These are phyloP conservation scores for Ophiocordyceps sinensis DNA, from an alignment of 2,329 filamentous ascomycete species.

Conservation along the genomic window DNA sequence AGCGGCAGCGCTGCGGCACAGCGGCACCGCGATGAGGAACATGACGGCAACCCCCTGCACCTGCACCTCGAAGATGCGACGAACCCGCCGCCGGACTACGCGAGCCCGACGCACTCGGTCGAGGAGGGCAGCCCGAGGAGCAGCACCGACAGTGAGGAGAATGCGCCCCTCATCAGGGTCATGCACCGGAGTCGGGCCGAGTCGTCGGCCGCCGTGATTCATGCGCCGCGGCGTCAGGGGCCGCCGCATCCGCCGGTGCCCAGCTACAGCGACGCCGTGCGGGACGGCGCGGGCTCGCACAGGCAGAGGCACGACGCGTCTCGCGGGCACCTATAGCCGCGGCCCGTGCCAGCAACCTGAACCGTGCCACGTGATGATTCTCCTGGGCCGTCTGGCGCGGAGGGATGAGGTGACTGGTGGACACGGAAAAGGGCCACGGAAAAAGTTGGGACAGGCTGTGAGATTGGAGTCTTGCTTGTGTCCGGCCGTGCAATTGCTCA, in stretches of 20 bases:
- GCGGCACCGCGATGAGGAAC: constrained; percentile 10
- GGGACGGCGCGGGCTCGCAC: constrained; percentile 26
- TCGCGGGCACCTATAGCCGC: background rate
- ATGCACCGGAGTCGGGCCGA: constrained; percentile 35
- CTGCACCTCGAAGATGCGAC: constrained; percentile 37
- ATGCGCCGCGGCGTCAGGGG: constrained; percentile 1
- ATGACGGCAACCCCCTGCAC: constrained; percentile 23
- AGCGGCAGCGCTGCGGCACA: constrained; percentile 12
- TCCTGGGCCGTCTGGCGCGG: too few species aligned
- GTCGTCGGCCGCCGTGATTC: constrained; percentile 21
- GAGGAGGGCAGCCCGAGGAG: constrained; percentile 37
- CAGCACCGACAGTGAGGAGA: constrained; percentile 44
- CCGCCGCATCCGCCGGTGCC: constrained; percentile 52
- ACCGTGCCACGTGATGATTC: background rate
- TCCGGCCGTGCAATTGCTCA: too few species aligned
- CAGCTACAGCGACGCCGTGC: constrained; percentile 65
- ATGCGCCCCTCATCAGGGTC: constrained; percentile 35
- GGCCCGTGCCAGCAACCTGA: background rate
- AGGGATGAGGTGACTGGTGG: too few species aligned
- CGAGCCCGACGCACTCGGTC: constrained; percentile 49
- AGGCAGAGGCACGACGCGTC: constrained; percentile 4
- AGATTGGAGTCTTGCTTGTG: too few species aligned
- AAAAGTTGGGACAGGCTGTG: too few species aligned
- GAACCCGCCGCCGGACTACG: constrained; percentile 57
- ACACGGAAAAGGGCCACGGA: too few species aligned